A percentile compares a stretch with the other conserved stretches of the same genome.
These are phyloP conservation scores for Pelagophyceae sp. DNA, from an alignment of 352 stramenopile species.

Conservation along the genomic window DNA sequence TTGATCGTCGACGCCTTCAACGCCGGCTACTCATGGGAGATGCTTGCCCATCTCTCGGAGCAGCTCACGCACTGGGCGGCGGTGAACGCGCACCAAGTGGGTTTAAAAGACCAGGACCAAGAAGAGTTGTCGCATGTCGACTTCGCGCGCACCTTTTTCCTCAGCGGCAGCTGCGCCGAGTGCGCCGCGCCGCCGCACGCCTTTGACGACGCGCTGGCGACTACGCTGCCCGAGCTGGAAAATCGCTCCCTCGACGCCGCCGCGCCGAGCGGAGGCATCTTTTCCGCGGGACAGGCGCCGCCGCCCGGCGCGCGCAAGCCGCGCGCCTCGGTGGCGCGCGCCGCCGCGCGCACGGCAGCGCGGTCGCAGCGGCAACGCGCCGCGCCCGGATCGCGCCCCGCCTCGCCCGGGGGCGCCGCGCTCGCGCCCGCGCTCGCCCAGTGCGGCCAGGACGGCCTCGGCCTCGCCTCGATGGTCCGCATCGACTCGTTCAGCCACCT, in stretches of 20 bases:
- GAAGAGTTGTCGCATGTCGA: neutral
- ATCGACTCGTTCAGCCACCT: constrained; percentile 8
- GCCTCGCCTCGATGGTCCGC: constrained; percentile 17
- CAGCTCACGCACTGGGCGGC: neutral
- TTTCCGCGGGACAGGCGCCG: too few relatives aligned
- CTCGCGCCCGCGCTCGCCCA: neutral
- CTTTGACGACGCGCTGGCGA: neutral
- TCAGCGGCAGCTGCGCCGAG: neutral
- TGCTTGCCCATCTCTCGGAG: neutral
- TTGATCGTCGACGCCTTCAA: neutral
- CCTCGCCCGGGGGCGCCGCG: neutral
- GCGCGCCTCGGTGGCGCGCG: neutral
- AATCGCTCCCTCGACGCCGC: neutral
- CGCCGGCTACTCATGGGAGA: neutral
- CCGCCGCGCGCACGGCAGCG: neutral
- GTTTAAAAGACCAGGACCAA: neutral
- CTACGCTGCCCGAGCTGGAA: neutral
- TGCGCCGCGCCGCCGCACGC: neutral
- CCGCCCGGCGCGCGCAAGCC: too few relatives aligned
- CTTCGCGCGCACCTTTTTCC: neutral
- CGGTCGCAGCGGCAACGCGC: neutral
- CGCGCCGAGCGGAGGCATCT: neutral
- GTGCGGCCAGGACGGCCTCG: neutral
- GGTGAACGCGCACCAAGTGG: constrained; percentile 8
- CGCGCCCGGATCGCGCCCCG: neutral